Percentiles rank a stretch among this genome's conserved stretches.
These are phyloP conservation scores for Fusarium circinatum DNA, from an alignment of 2,329 filamentous ascomycete species.

Conservation along the genomic window DNA sequence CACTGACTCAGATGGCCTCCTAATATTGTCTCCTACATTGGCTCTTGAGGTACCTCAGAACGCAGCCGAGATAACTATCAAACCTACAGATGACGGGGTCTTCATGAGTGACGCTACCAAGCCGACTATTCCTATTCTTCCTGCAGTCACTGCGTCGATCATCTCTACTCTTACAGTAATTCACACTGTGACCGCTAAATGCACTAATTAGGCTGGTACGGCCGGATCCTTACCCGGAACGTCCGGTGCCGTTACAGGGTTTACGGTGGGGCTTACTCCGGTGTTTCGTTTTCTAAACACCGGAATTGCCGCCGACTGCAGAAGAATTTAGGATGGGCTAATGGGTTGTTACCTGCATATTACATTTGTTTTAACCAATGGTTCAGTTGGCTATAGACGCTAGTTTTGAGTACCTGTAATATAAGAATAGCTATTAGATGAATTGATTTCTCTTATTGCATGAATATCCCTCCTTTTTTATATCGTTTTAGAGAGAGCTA, in stretches of 20 bases:
- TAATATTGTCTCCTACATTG: not conserved
- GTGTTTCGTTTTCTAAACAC: not conserved
- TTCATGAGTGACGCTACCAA: not conserved
- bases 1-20: not conserved
- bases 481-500: too few relatives aligned
- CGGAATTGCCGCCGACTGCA: not conserved
- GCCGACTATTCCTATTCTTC: not conserved
- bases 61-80: not conserved
- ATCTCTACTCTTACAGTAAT: not conserved
- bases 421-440: not conserved
- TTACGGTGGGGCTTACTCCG: not conserved
- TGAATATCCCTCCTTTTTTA: not conserved
- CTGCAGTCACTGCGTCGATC: not conserved
- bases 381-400: not conserved
- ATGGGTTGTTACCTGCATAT: not conserved
- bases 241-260: not conserved
- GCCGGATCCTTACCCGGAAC: not conserved
- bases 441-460: not conserved
- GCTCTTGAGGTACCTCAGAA: not conserved
- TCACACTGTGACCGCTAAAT: not conserved
- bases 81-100: not conserved
- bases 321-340: not conserved
- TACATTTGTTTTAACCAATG: not conserved
- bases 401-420: not conserved
- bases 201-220: not conserved